A percentile compares a stretch with the other conserved stretches of the same genome.
Evolutionary conservation across 495 filamentous ascomycete genomes (phyloP).

Genomic region (Trichocladium antarcticum): DNA sequence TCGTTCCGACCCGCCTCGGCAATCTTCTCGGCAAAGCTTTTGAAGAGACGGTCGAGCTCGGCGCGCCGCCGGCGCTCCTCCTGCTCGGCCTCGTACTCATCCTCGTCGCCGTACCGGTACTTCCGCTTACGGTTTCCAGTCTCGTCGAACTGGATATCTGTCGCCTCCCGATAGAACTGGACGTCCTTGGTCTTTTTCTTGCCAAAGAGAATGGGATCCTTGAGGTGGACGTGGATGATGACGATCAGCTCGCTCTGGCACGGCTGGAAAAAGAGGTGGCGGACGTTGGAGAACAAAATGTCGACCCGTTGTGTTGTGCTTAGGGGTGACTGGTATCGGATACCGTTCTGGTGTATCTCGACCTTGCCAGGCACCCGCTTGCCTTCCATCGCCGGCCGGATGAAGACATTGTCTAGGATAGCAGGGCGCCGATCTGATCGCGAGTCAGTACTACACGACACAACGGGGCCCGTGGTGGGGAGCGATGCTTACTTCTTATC

Average conservation of each 20-base stretch:
- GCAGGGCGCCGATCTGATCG: slow-evolving; percentile 70
- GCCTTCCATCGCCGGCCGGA: slow-evolving; percentile 87
- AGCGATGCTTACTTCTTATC: slow-evolving; percentile 58
- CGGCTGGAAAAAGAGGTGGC: slow-evolving; percentile 97
- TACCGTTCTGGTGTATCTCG: slow-evolving; percentile 97
- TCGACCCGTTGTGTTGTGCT: slow-evolving; percentile 75
- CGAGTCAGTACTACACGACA: slow-evolving; percentile 24
- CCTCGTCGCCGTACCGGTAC: slow-evolving; percentile 96
- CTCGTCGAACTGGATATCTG: slow-evolving; percentile 97
- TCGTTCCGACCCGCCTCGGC: slow-evolving; percentile 81
- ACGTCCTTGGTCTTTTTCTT: slow-evolving; percentile 94
- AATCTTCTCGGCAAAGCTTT: slow-evolving; percentile 95
- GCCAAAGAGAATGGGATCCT: slow-evolving; percentile 95
- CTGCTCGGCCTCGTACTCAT: slow-evolving; percentile 97
- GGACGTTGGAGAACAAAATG: slow-evolving; percentile 95
- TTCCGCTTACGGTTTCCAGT: slow-evolving; percentile 96
- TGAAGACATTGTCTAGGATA: slow-evolving; percentile 79
- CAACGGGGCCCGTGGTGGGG: neutral
- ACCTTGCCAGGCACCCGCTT: slow-evolving; percentile 92
- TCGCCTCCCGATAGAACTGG: slow-evolving; percentile 96
- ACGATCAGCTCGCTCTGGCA: slow-evolving; percentile 93
- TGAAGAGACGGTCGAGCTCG: slow-evolving; percentile 89
- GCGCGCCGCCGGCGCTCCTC: slow-evolving; percentile 85
- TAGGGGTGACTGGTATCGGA: slow-evolving; percentile 84
- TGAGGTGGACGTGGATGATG: slow-evolving; percentile 93